phyloP scores from a whole-genome alignment of 2,329 filamentous ascomycete genomes.

The Coccinonectria pachysandricola region DNA sequence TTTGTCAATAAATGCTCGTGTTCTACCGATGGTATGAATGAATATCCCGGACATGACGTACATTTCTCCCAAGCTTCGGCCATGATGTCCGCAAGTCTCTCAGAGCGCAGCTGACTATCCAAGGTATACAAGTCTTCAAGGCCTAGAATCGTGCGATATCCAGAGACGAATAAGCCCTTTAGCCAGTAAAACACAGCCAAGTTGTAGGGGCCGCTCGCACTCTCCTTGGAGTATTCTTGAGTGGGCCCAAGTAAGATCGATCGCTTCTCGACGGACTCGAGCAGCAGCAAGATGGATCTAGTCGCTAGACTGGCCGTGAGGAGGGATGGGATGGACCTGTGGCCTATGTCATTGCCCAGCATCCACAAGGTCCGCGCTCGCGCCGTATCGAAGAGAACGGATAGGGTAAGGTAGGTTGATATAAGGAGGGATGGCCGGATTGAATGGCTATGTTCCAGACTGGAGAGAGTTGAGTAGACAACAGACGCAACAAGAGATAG shows the following conservation, averaged over 20 bases:
- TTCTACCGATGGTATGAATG: no score
- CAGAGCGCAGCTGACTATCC: slow-evolving; percentile 10
- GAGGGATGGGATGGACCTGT: slow-evolving; percentile 28
- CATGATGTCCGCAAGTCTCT: slow-evolving; percentile 8
- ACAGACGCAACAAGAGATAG: slow-evolving; percentile 9
- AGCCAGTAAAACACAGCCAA: slow-evolving; percentile 42
- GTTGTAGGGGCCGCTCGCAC: slow-evolving; percentile 38
- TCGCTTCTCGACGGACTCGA: slow-evolving; percentile 36
- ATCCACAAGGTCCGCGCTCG: slow-evolving; percentile 35
- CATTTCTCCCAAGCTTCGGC: slow-evolving; percentile 12
- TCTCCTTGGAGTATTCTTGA: slow-evolving; percentile 32
- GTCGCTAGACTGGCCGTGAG: slow-evolving; percentile 31
- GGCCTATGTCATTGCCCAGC: slow-evolving; percentile 14
- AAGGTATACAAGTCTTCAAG: slow-evolving; percentile 26
- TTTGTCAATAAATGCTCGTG: no score
- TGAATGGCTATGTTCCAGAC: slow-evolving; percentile 34
- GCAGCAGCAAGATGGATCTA: slow-evolving; percentile 30
- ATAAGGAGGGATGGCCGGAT: slow-evolving; percentile 36
- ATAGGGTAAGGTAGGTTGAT: slow-evolving; percentile 34
- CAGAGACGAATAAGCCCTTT: slow-evolving; percentile 33
- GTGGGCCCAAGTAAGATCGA: slow-evolving; percentile 25
- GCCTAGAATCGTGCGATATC: slow-evolving; percentile 20
- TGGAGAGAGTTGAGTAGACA: slow-evolving; percentile 29
- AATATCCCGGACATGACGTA: no score
- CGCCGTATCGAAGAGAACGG: slow-evolving; percentile 34